phyloP scores from a whole-genome alignment of 345 rosid genomes.

The Mercurialis annua region DNA sequence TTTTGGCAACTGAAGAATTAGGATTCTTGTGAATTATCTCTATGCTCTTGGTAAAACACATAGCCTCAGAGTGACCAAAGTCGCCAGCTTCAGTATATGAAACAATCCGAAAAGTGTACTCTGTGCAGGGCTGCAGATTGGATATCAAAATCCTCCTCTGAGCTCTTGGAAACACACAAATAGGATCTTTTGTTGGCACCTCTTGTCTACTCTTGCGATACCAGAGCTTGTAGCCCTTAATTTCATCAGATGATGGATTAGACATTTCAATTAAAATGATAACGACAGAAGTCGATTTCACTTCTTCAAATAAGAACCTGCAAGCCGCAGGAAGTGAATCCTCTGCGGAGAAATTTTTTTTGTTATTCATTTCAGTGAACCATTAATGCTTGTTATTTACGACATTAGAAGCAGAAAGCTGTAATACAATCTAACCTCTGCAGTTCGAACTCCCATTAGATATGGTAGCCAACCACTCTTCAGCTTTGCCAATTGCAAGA shows the following conservation, averaged over 20 bases:
- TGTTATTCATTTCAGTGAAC: conserved; percentile 12
- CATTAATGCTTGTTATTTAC: conserved; percentile 4
- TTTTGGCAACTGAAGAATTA: conserved; percentile 26
- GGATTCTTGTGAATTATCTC: conserved; percentile 55
- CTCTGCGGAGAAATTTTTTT: conserved; percentile 32
- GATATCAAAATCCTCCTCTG: conserved; percentile 74
- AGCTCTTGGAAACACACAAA: conserved; percentile 53
- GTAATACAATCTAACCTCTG: conserved; percentile 47
- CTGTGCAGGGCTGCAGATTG: conserved; percentile 82
- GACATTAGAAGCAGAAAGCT: neutral
- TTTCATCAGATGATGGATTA: conserved; percentile 34
- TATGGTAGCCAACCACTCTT: conserved; percentile 47
- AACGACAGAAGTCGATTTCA: conserved; percentile 52
- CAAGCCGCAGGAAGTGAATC: conserved; percentile 72
- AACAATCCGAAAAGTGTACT: conserved; percentile 60
- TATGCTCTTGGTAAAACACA: conserved; percentile 59
- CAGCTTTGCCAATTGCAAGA: conserved; percentile 65
- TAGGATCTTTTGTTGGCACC: conserved; percentile 46
- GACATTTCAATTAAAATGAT: conserved; percentile 66
- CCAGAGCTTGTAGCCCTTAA: conserved; percentile 94
- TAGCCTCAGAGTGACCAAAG: conserved; percentile 64
- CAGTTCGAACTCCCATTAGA: conserved; percentile 33
- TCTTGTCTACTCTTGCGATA: conserved; percentile 72
- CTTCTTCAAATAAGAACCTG: conserved; percentile 82
- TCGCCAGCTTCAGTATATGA: conserved; percentile 55